Conservation (phyloP, 164 flowering plant genomes). For the Dillenia suffruticosa region DNA sequence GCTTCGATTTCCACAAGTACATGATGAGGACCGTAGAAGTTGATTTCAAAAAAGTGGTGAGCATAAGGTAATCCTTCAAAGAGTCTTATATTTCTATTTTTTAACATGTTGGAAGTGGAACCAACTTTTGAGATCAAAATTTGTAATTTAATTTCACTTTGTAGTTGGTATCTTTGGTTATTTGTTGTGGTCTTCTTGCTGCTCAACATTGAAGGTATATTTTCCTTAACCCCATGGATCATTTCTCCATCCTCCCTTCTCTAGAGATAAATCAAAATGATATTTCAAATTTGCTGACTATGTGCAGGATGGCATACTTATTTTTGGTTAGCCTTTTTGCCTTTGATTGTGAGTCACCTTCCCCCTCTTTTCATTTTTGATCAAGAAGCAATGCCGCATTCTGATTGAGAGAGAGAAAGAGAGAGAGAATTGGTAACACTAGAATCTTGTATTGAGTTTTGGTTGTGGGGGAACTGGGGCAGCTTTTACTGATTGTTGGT, state of each 20-base stretch:
- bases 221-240: not conserved
- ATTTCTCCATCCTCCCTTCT: not conserved
- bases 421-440: too few relatives aligned
- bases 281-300: not conserved
- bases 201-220: conserved; percentile 73
- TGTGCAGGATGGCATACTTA: conserved; percentile 94
- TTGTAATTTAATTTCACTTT: conserved; percentile 15
- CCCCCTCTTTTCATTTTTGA: too few relatives aligned
- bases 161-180: conserved; percentile 98
- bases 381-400: too few relatives aligned
- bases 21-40: conserved; percentile 83
- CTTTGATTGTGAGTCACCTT: conserved; percentile 62
- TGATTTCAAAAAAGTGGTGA: conserved; percentile 87
- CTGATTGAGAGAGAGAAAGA: too few relatives aligned
- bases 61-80: conserved; percentile 55
- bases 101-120: not conserved
- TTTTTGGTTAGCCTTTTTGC: conserved; percentile 91
- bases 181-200: conserved; percentile 83
- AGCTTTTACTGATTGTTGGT: conserved; percentile 89
- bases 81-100: not conserved
- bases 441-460: not conserved
- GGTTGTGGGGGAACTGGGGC: conserved; percentile 2
- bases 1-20: conserved; percentile 85
- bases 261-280: not conserved
- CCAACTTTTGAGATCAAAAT: not conserved